A percentile compares a stretch with the other conserved stretches of the same genome.
phyloP scores from a whole-genome alignment of 176 grass and related monocot species.

The Lolium perenne region DNA sequence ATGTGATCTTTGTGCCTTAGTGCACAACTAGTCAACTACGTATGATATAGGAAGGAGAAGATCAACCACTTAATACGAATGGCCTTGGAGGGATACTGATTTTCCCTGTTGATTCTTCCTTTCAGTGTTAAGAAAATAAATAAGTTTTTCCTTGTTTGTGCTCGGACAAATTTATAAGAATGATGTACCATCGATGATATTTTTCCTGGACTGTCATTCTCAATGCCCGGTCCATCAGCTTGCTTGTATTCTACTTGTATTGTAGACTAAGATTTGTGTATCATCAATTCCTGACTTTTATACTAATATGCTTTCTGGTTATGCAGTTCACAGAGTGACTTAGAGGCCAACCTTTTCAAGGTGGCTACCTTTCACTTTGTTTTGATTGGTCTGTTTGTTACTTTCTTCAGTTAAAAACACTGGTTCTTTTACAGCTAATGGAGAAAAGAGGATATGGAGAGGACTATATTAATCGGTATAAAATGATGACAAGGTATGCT shows the following conservation, averaged over 20 bases:
- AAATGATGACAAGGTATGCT: slow-evolving; percentile 92
- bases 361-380: slow-evolving; percentile 41
- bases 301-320: slow-evolving; percentile 23
- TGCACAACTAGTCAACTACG: too few relatives aligned
- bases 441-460: slow-evolving; percentile 78
- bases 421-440: slow-evolving; percentile 71
- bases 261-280: slow-evolving; percentile 7
- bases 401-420: slow-evolving; percentile 13
- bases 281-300: slow-evolving; percentile 22
- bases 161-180: too few relatives aligned
- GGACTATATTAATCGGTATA: slow-evolving; percentile 96
- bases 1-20: too few relatives aligned
- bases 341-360: slow-evolving; percentile 99
- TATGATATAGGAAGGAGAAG: too few relatives aligned
- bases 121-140: too few relatives aligned
- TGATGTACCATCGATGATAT: too few relatives aligned
- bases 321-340: slow-evolving; percentile 91
- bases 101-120: too few relatives aligned
- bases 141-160: too few relatives aligned
- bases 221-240: background rate
- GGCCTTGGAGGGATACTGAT: too few relatives aligned
- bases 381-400: background rate
- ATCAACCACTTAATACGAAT: too few relatives aligned
- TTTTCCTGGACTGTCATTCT: background rate
- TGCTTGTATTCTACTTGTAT: background rate